Percentiles rank a stretch among this genome's conserved stretches.
Conservation (phyloP, 495 filamentous ascomycete species). For the Aspergillus cavernicola region DNA sequence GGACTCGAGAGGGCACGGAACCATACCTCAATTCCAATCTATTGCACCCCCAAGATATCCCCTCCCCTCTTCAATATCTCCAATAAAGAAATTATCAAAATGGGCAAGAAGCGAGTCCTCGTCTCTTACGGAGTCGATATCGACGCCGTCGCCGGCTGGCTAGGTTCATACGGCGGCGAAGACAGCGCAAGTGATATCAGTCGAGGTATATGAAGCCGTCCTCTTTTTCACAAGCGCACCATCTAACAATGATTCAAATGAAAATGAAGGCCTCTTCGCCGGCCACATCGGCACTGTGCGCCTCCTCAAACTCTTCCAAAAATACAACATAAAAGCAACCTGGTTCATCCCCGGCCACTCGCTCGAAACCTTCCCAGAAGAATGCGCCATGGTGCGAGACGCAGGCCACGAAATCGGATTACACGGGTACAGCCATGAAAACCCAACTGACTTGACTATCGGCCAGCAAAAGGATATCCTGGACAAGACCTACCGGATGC, state of each 20-base stretch:
- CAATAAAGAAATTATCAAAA: too few relatives aligned
- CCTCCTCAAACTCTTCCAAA: conserved; percentile 70
- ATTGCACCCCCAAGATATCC: too few relatives aligned
- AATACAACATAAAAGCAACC: conserved; percentile 77
- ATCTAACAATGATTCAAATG: too few relatives aligned
- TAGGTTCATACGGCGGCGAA: conserved; percentile 70
- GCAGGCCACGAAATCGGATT: conserved; percentile 76
- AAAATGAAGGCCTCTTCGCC: conserved; percentile 57
- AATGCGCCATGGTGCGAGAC: conserved; percentile 70
- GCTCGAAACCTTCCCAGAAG: conserved; percentile 74
- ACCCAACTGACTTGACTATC: conserved; percentile 65
- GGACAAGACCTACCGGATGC: conserved; percentile 69
- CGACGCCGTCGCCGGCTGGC: conserved; percentile 69
- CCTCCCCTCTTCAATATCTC: too few relatives aligned
- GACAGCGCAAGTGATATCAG: conserved; percentile 66
- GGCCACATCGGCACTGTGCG: conserved; percentile 69
- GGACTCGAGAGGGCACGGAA: neutral
- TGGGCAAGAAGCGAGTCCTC: conserved; percentile 61
- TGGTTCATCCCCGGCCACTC: conserved; percentile 84
- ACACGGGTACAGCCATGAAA: conserved; percentile 74
- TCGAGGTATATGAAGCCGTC: conserved; percentile 38
- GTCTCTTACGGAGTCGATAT: conserved; percentile 58
- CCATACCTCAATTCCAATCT: neutral
- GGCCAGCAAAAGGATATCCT: conserved; percentile 74
- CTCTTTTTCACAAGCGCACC: neutral